These are phyloP conservation scores for Chrysanthemum makinoi DNA, from an alignment of 129 eudicot genomes.

Conservation along the genomic window DNA sequence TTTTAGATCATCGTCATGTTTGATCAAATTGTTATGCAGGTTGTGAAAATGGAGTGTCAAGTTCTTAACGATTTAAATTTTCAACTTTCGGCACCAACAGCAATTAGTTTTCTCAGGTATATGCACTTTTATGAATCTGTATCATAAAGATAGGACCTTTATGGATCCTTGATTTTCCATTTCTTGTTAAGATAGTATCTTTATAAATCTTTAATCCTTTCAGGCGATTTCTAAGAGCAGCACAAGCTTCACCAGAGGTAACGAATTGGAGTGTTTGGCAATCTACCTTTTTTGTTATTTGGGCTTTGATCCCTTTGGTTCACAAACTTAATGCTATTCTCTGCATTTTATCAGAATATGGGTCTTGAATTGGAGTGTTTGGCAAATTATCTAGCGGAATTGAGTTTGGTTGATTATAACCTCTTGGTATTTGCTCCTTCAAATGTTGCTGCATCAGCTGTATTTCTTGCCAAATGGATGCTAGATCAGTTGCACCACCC, in stretches of 20 bases:
- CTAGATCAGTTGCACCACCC: slow-evolving; percentile 65
- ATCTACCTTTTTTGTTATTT: neutral
- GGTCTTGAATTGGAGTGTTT: slow-evolving; percentile 56
- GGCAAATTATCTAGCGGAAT: slow-evolving; percentile 72
- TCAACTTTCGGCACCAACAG: slow-evolving; percentile 61
- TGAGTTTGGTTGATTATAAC: slow-evolving; percentile 55
- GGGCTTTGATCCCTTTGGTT: neutral
- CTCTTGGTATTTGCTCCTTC: slow-evolving; percentile 71
- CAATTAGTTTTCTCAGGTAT: slow-evolving; percentile 64
- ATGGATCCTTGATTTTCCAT: slow-evolving; percentile 3
- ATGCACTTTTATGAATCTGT: neutral
- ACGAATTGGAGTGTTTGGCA: no score
- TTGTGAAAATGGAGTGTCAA: slow-evolving; percentile 58
- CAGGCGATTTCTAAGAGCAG: slow-evolving; percentile 77
- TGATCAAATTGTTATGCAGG: slow-evolving; percentile 41
- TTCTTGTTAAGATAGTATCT: slow-evolving; percentile 3
- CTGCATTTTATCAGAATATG: slow-evolving; percentile 35
- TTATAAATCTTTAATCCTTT: slow-evolving; percentile 13
- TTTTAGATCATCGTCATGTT: slow-evolving; percentile 6
- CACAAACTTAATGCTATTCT: slow-evolving; percentile 5
- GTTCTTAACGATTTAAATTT: slow-evolving; percentile 56
- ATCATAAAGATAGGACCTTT: slow-evolving; percentile 8
- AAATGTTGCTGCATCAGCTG: slow-evolving; percentile 68
- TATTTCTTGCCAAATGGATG: slow-evolving; percentile 77
- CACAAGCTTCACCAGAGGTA: slow-evolving; percentile 56